A percentile compares a stretch with the other conserved stretches of the same genome.
These are phyloP conservation scores for Agarophyton chilense DNA, from an alignment of 23 red algal genomes.

Conservation along the genomic window DNA sequence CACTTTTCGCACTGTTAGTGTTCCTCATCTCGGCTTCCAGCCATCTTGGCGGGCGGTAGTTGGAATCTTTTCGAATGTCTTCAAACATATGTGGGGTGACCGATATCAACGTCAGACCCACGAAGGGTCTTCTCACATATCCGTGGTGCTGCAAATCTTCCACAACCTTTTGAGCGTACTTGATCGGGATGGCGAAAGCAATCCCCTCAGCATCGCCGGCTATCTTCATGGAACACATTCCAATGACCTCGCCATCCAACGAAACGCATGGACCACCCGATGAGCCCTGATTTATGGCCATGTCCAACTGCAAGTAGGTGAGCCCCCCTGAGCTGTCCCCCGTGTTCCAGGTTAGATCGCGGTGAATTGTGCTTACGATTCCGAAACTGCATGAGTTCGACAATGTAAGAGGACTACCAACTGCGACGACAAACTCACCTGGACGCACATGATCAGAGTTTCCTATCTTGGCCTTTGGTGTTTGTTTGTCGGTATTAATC, in stretches of 20 bases:
- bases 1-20: constrained; percentile 58
- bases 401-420: constrained; percentile 87
- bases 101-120: constrained; percentile 82
- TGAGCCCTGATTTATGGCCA: constrained; percentile 95
- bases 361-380: constrained; percentile 79
- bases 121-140: constrained; percentile 82
- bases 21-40: constrained; percentile 72
- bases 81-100: constrained; percentile 83
- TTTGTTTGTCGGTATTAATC: constrained; percentile 36
- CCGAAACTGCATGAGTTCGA: constrained; percentile 86
- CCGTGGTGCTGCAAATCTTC: constrained; percentile 83
- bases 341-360: constrained; percentile 52
- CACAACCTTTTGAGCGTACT: constrained; percentile 87
- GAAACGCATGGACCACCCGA: constrained; percentile 89
- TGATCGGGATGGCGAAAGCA: constrained; percentile 91
- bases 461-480: constrained; percentile 79
- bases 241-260: constrained; percentile 93
- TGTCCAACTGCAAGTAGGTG: constrained; percentile 92
- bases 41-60: constrained; percentile 67
- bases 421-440: constrained; percentile 92
- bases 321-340: constrained; percentile 60
- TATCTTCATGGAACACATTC: constrained; percentile 92
- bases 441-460: constrained; percentile 71
- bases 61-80: constrained; percentile 75
- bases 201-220: constrained; percentile 87